Evolutionary conservation across 176 grass and related monocot genomes (phyloP), one percentile per base, ranked within the genome.

Genomic region (Rhynchospora tenuis): DNA sequence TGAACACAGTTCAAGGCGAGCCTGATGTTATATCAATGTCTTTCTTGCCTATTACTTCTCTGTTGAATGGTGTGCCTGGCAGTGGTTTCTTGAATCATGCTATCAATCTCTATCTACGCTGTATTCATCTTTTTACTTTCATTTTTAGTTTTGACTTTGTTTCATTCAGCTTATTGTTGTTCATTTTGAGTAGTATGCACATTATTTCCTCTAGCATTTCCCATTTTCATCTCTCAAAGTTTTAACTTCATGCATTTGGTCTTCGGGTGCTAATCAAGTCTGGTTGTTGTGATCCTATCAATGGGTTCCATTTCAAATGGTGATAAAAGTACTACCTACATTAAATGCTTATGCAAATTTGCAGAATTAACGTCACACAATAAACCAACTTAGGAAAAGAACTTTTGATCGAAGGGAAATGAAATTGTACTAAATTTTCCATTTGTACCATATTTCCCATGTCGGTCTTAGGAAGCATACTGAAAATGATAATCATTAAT

Each of bases 41-140:
- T 58, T 98, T 98, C 88, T 81, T 98, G 78, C 95, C 95, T 66
- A 98, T 98, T 83, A 95, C 95, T 82, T 98, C 95, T 84, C 84
- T 98, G 29, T 89, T 98, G 89, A 93, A 91, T 87, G 95, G 92
- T 85, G 91, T 98, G 81, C 95, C 92, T 87, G 95, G 95, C 62
- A 93, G 92, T 85, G 95, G 95, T 59, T 98, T 98, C 89, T 83
- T 98, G 85, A 98, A 76, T 85, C 95, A 98, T 81, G 95, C 95
- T 62, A 93, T 98, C 84, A 98, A 98, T 91, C 81, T 95, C 15
- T 98, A 98, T 69, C 88, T 98, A 66, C 89, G 95, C 23, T 90
- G 95, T 98, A 91, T 93, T 61, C 1, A 62, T 65, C 61, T 46
- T 82, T 82, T 64, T 42, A 80, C 22, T 50, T 28, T 62, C 45